Evolutionary conservation across 352 stramenopile genomes (phyloP), one percentile per base, ranked within the genome.

Genomic region (Globisporangium middletonii): DNA sequence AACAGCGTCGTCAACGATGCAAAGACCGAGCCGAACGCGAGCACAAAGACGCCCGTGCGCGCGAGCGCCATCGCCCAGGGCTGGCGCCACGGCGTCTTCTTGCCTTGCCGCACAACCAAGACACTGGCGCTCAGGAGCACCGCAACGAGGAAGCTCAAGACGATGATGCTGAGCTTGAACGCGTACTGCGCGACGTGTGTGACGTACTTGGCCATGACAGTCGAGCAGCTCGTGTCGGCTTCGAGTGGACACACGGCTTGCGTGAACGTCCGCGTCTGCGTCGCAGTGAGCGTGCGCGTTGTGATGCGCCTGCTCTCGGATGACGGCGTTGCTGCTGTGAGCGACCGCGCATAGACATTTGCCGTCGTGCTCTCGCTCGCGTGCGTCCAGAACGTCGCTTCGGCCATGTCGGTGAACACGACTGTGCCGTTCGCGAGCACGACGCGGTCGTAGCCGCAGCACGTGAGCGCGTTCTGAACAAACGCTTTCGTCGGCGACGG

Each of bases 391-490:
- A 59, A 69, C 27, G 62, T 59, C 0, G 62, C 37, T 11, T 83
- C 60, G 2, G 56, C 69, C 51, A 64, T 64, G 7, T 72, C 54
- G 16, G 71, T 78, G 38, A 76, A 83, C 15, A 51, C 59, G 0
- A 69, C 37, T 0, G 69, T 71, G 6, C 71, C 71, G 33, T 80
- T 83, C 11, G 50, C 38, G 1, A 59, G 44, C 26, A 62, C 43
- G 43, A 72, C 7, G 7, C 64, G 62, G 3, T 74, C 64, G 19
- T 71, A 85, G 6, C 77, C 77, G 53, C 77, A 87, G 41, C 77
- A 87, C 4, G 48, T 50, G 37, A 79, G 68, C 4, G 64, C 59
- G 46, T 87, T 79, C 42, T 87, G 77, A 26, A 78, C 62, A 42
- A 85, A 82, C 11, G 66, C 30, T 35, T 83, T 79, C 3, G 73